Conservation (phyloP, 345 rosid species). For the Syzygium jambos region DNA sequence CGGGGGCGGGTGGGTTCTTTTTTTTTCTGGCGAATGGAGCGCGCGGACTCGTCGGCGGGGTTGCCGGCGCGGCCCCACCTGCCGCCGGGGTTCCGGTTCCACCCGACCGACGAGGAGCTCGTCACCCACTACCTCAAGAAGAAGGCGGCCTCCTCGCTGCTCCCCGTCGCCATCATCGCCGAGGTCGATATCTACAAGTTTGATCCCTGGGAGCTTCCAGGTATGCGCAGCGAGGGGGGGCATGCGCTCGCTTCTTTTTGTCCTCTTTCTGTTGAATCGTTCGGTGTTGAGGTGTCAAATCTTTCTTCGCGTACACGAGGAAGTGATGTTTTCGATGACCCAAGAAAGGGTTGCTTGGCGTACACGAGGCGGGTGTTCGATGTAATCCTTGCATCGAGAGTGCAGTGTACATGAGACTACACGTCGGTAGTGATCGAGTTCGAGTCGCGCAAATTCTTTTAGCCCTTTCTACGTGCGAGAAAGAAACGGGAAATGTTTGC, state of each 20-base stretch:
- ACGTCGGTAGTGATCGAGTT: not conserved
- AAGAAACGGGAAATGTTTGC: not conserved
- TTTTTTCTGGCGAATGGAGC: slow-evolving; percentile 51
- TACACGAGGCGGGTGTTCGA: not conserved
- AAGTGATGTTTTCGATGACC: not conserved
- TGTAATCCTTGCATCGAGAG: not conserved
- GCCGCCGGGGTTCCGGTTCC: slow-evolving; percentile 97
- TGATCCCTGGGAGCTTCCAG: slow-evolving; percentile 98
- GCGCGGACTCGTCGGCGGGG: slow-evolving; percentile 65
- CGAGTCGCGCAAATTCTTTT: not conserved
- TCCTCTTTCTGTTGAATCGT: not conserved
- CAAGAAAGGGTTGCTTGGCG: not conserved
- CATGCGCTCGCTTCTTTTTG: not conserved
- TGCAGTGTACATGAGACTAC: not conserved
- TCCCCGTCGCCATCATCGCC: slow-evolving; percentile 80
- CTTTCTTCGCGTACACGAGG: not conserved
- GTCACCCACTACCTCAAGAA: slow-evolving; percentile 87
- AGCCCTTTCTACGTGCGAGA: not conserved
- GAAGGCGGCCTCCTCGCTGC: slow-evolving; percentile 62
- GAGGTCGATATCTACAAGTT: slow-evolving; percentile 90
- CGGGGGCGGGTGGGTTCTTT: too few species aligned
- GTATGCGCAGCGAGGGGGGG: slow-evolving; percentile 14
- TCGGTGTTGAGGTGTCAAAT: not conserved
- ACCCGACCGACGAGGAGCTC: slow-evolving; percentile 98
- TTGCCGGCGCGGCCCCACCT: slow-evolving; percentile 70